Evolutionary conservation across 2,329 filamentous ascomycete species (phyloP), one percentile per base, ranked within the genome.

Genomic region (Helotiales sp.): DNA sequence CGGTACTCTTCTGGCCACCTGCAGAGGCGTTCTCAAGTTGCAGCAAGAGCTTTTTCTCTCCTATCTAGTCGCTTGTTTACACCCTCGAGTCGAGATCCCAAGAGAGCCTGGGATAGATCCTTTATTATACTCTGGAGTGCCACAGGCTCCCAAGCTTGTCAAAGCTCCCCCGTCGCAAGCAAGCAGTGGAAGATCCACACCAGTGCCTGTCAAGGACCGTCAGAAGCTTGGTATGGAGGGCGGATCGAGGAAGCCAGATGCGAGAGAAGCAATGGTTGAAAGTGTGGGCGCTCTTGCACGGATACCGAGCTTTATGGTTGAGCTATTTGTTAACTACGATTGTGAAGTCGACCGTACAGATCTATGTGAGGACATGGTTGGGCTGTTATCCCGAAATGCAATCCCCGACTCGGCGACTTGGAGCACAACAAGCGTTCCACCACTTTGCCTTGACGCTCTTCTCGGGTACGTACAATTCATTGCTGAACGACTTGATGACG

Each of bases 381-480:
- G 95, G 0, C 81, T 99, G 31, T 78, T 99, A 15, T 93, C 95
- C 19, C 85, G 95, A 58, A 99, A 97, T 72, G 95, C 95, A 2
- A 89, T 99, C 63, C 96, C 95, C 0, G 95, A 99, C 72, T 96
- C 95, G 8, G 95, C 93, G 5, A 97, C 93, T 5, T 99, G 95
- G 95, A 99, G 96, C 72, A 99, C 95, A 10, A 97, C 93, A 5
- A 99, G 96, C 70, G 96, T 99, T 1, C 95, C 95, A 15, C 95
- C 95, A 0, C 78, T 99, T 2, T 99, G 95, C 68, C 79, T 99
- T 22, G 95, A 99, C 75, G 92, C 95, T 9, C 79, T 99, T 10
- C 79, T 99, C 24, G 88, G 91, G 15, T 98, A 93, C 67, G 85
- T 99, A 31, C 93, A 97, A 69, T 96, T 91, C 64, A 88, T 99